Evolutionary conservation across 1,284 basidiomycete genomes (phyloP), one percentile per base, ranked within the genome.

Genomic region (Puccinia brachypodii): DNA sequence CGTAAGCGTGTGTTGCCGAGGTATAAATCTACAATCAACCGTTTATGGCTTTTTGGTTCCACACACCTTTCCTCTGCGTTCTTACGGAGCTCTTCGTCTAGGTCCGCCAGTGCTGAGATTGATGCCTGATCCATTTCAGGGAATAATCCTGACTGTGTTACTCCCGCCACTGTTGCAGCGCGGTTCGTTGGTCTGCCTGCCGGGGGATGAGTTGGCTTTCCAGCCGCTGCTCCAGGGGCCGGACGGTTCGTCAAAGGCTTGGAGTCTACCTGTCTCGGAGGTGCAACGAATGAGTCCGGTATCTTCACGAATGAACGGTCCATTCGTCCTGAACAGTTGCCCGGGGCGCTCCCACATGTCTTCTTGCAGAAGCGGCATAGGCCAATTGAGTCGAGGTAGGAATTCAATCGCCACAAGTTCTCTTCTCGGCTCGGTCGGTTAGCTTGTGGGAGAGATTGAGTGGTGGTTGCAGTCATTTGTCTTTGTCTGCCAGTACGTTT

Each of bases 351-450:
- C 2, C 74, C 74, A 47, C 74, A 76, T 1, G 36, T 4, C 14
- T 64, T 66, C 58, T 76, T 76, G 75, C 75, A 76, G 28, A 76
- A 76, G 22, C 42, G 75, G 28, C 60, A 76, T 3, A 44, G 38
- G 3, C 75, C 75, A 22, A 64, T 13, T 13, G 42, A 64, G 7
- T 76, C 75, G 2, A 62, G 38, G 58, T 76, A 76, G 19, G 60
- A 38, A 2, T 76, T 9, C 0, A 76, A 6, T 3, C 60, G 58
- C 75, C 75, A 76, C 1, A 66, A 2, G 1, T 28, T 64, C 0
- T 76, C 60, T 31, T 62, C 56, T 22, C 60, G 25, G 60, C 56
- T 33, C 11, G 31, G 50, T 38, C 31, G 47, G 16, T 7, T 33
- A 2, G 47, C n/a, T 9, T 8, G 1, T 4, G 71, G 40, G 2